phyloP scores from a whole-genome alignment of 345 rosid genomes.

The Fremontodendron californicum region DNA sequence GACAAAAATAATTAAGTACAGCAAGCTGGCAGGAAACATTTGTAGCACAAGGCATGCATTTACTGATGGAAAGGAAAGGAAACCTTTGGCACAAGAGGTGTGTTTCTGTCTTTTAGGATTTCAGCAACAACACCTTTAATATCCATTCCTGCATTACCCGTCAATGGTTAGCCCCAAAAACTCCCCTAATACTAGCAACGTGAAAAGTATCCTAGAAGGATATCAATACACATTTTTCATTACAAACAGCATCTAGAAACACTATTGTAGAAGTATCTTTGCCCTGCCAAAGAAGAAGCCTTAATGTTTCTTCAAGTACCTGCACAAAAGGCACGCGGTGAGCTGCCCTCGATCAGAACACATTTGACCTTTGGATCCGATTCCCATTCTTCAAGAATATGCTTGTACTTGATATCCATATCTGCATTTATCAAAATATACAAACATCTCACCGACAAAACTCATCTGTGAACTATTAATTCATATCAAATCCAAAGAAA shows the following conservation, averaged over 20 bases:
- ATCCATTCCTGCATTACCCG: conserved; percentile 78
- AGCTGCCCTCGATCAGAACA: conserved; percentile 70
- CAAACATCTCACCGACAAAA: not conserved
- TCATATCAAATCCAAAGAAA: not conserved
- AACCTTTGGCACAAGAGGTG: conserved; percentile 83
- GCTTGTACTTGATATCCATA: conserved; percentile 72
- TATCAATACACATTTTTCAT: not conserved
- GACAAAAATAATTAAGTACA: conserved; percentile 9
- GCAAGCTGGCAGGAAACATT: not conserved
- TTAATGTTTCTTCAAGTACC: conserved; percentile 36
- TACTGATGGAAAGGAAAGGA: conserved; percentile 13
- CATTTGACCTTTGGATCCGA: conserved; percentile 69
- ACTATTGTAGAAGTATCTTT: not conserved
- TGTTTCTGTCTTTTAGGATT: conserved; percentile 62
- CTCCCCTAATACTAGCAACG: conserved; percentile 21
- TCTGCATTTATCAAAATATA: conserved; percentile 33
- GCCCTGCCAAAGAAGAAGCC: not conserved
- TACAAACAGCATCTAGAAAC: not conserved
- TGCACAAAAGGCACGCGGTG: conserved; percentile 83
- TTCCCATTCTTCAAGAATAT: conserved; percentile 86
- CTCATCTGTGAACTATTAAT: not conserved
- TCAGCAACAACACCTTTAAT: conserved; percentile 84
- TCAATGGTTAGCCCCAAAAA: conserved; percentile 37
- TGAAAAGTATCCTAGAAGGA: conserved; percentile 7
- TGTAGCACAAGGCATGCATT: conserved; percentile 16